Percentiles rank a stretch among this genome's conserved stretches.
These are phyloP conservation scores for Erucastrum elatum DNA, from an alignment of 345 rosid species.

Conservation along the genomic window DNA sequence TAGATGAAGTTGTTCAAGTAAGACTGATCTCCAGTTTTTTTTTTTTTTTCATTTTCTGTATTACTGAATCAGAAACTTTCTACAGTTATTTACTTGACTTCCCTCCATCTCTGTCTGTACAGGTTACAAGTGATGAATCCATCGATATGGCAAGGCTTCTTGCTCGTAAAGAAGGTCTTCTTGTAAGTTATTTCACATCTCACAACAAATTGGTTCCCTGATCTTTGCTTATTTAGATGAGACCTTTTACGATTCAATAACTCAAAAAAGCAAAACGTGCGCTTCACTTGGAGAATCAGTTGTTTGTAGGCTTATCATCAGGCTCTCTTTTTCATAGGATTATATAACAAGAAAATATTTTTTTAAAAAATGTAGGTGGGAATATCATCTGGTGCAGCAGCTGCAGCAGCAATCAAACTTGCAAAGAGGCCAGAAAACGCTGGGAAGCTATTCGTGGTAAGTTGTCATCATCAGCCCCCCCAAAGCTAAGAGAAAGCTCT, in stretches of 20 bases:
- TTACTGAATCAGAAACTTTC: neutral
- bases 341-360: neutral
- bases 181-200: slow-evolving; percentile 19
- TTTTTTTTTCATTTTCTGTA: neutral
- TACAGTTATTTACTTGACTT: neutral
- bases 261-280: neutral
- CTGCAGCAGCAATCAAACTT: slow-evolving; percentile 75
- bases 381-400: slow-evolving; percentile 89
- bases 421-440: slow-evolving; percentile 84
- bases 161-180: slow-evolving; percentile 84
- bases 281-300: neutral
- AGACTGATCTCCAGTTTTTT: slow-evolving; percentile 32
- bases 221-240: too few relatives aligned
- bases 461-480: slow-evolving; percentile 28
- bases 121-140: slow-evolving; percentile 82
- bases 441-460: slow-evolving; percentile 85
- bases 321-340: neutral
- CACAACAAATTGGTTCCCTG: neutral
- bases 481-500: slow-evolving; percentile 4
- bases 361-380: slow-evolving; percentile 59
- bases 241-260: neutral
- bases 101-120: neutral
- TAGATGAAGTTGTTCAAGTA: slow-evolving; percentile 89
- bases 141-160: slow-evolving; percentile 76
- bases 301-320: too few relatives aligned